These are phyloP conservation scores for Colletotrichum neosansevieriae DNA, from an alignment of 2,329 filamentous ascomycete genomes.

Conservation along the genomic window DNA sequence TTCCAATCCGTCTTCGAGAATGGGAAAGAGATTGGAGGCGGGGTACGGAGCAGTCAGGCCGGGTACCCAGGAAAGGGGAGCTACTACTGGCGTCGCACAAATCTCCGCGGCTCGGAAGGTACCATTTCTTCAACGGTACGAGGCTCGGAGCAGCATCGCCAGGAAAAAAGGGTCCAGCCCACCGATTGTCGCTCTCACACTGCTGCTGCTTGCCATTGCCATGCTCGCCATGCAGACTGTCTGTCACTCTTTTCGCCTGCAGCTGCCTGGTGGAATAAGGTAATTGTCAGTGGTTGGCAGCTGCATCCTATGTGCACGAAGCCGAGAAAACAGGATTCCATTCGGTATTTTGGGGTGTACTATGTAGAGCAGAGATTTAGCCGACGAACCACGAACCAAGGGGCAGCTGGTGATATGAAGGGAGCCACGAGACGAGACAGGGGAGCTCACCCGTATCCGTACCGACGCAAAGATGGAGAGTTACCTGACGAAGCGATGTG, in stretches of 20 bases:
- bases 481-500: too few species aligned
- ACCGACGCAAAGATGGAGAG: too few species aligned
- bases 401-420: constrained; percentile 1
- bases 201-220: too few species aligned
- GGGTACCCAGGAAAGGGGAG: constrained; percentile 2
- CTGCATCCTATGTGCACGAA: constrained; percentile 7
- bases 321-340: background rate
- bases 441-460: background rate
- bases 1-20: constrained; percentile 36
- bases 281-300: constrained; percentile 17
- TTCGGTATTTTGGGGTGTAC: background rate
- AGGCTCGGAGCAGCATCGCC: background rate
- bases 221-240: background rate
- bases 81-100: background rate
- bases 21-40: constrained; percentile 37
- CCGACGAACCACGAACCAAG: constrained; percentile 8
- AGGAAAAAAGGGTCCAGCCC: constrained; percentile 28
- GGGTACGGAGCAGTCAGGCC: constrained; percentile 15
- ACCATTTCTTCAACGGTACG: constrained; percentile 24
- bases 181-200: too few species aligned
- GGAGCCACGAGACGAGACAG: background rate
- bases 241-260: background rate
- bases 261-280: background rate
- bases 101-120: background rate
- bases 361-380: constrained; percentile 3